Conservation (phyloP, 1,139 yeast species). For the Zygoascus sp. region DNA sequence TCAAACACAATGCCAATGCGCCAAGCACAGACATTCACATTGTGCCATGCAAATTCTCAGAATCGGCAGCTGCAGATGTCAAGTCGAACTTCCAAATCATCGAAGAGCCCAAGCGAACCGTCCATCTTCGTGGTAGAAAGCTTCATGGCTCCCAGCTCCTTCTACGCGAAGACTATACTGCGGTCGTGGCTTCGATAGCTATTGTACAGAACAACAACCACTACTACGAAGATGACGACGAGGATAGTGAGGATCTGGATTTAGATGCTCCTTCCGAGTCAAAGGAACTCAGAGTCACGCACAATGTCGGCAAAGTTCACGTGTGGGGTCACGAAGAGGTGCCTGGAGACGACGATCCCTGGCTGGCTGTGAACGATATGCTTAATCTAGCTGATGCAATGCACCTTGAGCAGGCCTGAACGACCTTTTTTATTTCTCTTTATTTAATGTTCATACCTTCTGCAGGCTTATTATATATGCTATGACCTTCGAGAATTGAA, state of each 20-base stretch:
- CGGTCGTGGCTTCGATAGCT: conserved; percentile 14
- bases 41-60: conserved; percentile 29
- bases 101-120: conserved; percentile 14
- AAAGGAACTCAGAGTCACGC: conserved; percentile 19
- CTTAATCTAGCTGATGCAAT: conserved; percentile 23
- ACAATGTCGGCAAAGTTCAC: conserved; percentile 21
- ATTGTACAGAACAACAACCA: conserved; percentile 19
- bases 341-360: conserved; percentile 23
- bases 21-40: conserved; percentile 5
- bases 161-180: conserved; percentile 14
- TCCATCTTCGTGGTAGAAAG: conserved; percentile 28
- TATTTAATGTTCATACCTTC: no score
- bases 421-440: background rate
- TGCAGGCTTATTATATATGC: no score
- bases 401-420: background rate
- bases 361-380: conserved; percentile 13
- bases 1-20: background rate
- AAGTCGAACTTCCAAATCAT: conserved; percentile 13
- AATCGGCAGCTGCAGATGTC: conserved; percentile 25
- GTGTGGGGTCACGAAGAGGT: conserved; percentile 31
- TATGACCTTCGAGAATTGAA: no score
- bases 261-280: conserved; percentile 24
- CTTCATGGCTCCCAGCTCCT: conserved; percentile 22
- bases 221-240: conserved; percentile 13
- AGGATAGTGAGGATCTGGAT: conserved; percentile 14